phyloP scores from a whole-genome alignment of 805 yeast genomes.

The Saccharomycopsis sp. region DNA sequence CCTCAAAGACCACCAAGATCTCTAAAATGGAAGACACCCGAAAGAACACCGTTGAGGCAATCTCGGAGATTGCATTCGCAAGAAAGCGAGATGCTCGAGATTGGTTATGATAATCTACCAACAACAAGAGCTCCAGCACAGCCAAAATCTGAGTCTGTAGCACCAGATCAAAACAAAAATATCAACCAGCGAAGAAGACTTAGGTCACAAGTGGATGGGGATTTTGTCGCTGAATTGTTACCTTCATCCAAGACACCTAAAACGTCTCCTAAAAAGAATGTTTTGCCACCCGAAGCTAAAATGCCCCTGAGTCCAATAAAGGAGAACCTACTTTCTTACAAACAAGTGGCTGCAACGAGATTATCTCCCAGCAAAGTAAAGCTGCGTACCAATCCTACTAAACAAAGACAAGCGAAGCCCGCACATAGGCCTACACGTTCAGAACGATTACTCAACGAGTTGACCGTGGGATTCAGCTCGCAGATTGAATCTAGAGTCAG shows the following conservation, averaged over 20 bases:
- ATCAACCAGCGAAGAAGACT: not conserved
- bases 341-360: too few relatives aligned
- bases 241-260: not conserved
- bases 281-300: too few relatives aligned
- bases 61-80: not conserved
- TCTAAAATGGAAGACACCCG: not conserved
- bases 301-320: not conserved
- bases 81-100: not conserved
- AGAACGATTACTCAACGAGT: not conserved
- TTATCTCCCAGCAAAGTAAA: too few relatives aligned
- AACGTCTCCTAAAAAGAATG: not conserved
- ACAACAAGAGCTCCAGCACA: not conserved
- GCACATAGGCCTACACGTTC: not conserved
- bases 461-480: not conserved
- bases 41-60: slow-evolving; percentile 7
- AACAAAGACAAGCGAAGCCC: not conserved
- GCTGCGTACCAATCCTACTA: too few relatives aligned
- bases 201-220: not conserved
- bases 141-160: too few relatives aligned
- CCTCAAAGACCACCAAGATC: too few relatives aligned
- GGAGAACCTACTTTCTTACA: too few relatives aligned
- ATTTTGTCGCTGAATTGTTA: not conserved
- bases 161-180: too few relatives aligned
- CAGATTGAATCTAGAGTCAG: not conserved
- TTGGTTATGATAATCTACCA: not conserved